phyloP scores from a whole-genome alignment of 805 yeast species.

The Candida odintsovae region DNA sequence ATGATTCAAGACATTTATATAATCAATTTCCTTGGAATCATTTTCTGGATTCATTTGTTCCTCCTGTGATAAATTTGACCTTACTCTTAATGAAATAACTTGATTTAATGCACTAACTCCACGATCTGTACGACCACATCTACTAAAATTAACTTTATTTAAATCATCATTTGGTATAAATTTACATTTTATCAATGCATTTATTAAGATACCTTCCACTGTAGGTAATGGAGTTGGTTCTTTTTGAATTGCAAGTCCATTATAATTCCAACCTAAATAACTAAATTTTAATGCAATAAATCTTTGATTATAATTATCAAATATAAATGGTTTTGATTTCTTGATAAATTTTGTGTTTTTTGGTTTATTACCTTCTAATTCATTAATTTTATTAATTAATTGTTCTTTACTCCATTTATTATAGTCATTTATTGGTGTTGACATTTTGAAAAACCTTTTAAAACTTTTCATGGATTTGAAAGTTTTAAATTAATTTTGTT shows the following conservation, averaged over 20 bases:
- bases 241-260: constrained; percentile 80
- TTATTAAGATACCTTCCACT: constrained; percentile 70
- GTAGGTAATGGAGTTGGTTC: constrained; percentile 79
- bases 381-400: constrained; percentile 48
- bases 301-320: constrained; percentile 55
- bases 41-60: constrained; percentile 51
- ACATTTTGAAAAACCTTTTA: constrained; percentile 3
- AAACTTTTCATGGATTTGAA: not conserved
- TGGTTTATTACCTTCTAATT: constrained; percentile 41
- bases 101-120: constrained; percentile 98
- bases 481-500: too few relatives aligned
- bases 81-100: constrained; percentile 72
- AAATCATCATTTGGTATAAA: constrained; percentile 59
- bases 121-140: constrained; percentile 93
- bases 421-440: constrained; percentile 30
- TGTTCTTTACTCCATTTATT: constrained; percentile 60
- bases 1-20: constrained; percentile 68
- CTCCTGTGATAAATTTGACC: constrained; percentile 60
- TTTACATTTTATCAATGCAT: constrained; percentile 63
- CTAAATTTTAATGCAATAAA: constrained; percentile 78
- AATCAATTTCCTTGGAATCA: constrained; percentile 71
- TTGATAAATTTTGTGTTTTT: constrained; percentile 7
- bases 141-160: constrained; percentile 62
- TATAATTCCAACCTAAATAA: constrained; percentile 91
- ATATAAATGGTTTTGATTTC: constrained; percentile 51